These are phyloP conservation scores for Litchi chinensis DNA, from an alignment of 345 rosid species.

Conservation along the genomic window DNA sequence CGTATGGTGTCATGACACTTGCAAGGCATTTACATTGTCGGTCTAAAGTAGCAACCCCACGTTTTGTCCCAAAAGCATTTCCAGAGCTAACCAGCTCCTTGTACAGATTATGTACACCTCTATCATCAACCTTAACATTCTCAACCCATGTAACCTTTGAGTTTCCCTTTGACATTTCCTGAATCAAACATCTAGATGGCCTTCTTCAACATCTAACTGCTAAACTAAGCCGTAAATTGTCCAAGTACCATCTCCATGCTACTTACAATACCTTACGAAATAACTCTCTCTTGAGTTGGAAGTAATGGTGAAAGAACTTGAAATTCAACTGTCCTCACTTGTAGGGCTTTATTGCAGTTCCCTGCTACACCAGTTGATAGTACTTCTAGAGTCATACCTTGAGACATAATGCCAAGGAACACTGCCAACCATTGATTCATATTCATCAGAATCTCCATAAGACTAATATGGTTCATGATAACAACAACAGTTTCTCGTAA, in stretches of 20 bases:
- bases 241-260: slow-evolving; percentile 77
- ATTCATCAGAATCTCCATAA: slow-evolving; percentile 83
- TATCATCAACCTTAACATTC: slow-evolving; percentile 84
- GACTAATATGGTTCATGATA: slow-evolving; percentile 61
- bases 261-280: slow-evolving; percentile 75
- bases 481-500: slow-evolving; percentile 66
- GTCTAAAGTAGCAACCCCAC: slow-evolving; percentile 82
- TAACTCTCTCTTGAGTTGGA: slow-evolving; percentile 75
- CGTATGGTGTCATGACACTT: slow-evolving; percentile 65
- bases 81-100: slow-evolving; percentile 64
- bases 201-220: slow-evolving; percentile 58
- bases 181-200: slow-evolving; percentile 90
- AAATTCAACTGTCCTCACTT: slow-evolving; percentile 87
- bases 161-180: slow-evolving; percentile 75
- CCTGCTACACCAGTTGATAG: slow-evolving; percentile 67
- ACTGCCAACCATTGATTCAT: slow-evolving; percentile 74
- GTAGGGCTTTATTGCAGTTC: slow-evolving; percentile 70
- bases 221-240: slow-evolving; percentile 57
- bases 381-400: slow-evolving; percentile 65
- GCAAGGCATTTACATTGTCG: slow-evolving; percentile 84
- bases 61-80: slow-evolving; percentile 81
- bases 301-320: slow-evolving; percentile 80
- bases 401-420: slow-evolving; percentile 71
- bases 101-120: slow-evolving; percentile 61
- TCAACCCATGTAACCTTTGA: slow-evolving; percentile 96